A percentile compares a stretch with the other conserved stretches of the same genome.
phyloP scores from a whole-genome alignment of 441 rosid genomes.

The Cnidoscolus chayamansa region DNA sequence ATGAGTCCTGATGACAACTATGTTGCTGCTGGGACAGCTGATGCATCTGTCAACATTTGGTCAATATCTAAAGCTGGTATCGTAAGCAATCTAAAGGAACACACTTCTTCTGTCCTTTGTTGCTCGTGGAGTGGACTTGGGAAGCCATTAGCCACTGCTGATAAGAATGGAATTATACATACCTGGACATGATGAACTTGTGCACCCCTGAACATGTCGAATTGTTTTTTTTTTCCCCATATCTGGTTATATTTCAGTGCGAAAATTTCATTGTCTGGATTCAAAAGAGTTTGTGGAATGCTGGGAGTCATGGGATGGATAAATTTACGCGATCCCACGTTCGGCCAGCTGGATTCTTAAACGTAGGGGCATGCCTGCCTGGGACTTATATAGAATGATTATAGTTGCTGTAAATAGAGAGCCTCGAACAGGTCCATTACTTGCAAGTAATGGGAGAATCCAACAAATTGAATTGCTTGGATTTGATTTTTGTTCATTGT shows the following conservation, averaged over 20 bases:
- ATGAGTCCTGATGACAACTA: conserved; percentile 81
- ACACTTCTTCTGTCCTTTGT: conserved; percentile 67
- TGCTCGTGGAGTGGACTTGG: conserved; percentile 96
- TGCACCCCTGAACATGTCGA: conserved; percentile 11
- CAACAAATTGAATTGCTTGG: too few relatives aligned
- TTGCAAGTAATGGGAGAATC: background rate
- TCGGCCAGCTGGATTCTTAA: background rate
- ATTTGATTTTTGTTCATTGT: too few relatives aligned
- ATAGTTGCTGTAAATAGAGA: conserved; percentile 5
- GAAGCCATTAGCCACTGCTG: conserved; percentile 82
- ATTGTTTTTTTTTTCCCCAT: background rate
- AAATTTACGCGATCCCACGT: too few relatives aligned
- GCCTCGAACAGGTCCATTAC: background rate
- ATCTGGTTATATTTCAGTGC: conserved; percentile 4
- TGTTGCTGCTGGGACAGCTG: conserved; percentile 90
- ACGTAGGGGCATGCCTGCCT: background rate
- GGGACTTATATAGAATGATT: background rate
- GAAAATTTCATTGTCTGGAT: background rate
- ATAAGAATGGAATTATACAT: conserved; percentile 75
- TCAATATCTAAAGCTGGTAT: conserved; percentile 73
- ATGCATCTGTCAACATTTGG: conserved; percentile 83
- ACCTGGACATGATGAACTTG: conserved; percentile 55
- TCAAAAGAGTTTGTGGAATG: conserved; percentile 1
- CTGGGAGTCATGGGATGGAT: background rate
- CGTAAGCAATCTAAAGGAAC: conserved; percentile 76